phyloP scores from a whole-genome alignment of 2,329 filamentous ascomycete genomes.

The Davidsoniella neocaledoniae region DNA sequence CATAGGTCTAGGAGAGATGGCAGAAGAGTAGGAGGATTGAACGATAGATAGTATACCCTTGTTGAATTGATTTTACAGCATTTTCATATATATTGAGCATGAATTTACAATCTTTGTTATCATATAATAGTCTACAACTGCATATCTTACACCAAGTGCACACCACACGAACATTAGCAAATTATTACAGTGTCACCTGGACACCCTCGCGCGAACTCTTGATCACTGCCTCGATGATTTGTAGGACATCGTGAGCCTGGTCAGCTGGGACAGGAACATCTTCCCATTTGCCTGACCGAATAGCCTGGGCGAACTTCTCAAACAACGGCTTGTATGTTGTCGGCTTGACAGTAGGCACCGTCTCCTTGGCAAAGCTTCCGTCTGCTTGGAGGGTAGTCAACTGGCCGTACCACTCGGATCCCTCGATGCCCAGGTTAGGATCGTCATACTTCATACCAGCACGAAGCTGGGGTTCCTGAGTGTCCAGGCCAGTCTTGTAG shows the following conservation, averaged over 20 bases:
- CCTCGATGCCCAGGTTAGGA: conserved; percentile 46
- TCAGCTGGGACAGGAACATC: conserved; percentile 34
- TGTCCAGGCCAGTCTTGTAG: conserved; percentile 53
- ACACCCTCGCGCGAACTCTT: conserved; percentile 33
- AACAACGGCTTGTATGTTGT: conserved; percentile 57
- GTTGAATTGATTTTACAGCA: not conserved
- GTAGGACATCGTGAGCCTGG: conserved; percentile 36
- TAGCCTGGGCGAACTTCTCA: conserved; percentile 29
- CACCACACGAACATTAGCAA: too few relatives aligned
- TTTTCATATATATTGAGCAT: too few relatives aligned
- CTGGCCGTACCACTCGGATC: conserved; percentile 36
- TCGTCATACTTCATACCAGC: conserved; percentile 45
- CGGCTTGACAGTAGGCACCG: conserved; percentile 42
- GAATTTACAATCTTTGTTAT: not conserved
- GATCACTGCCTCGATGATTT: conserved; percentile 33
- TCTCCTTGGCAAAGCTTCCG: conserved; percentile 31
- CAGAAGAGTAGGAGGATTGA: not conserved
- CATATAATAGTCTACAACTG: not conserved
- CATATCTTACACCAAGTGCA: too few relatives aligned
- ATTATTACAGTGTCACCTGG: conserved; percentile 21
- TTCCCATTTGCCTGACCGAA: conserved; percentile 30
- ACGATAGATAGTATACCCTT: conserved; percentile 9
- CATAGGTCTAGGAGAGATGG: not conserved
- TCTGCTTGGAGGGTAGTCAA: conserved; percentile 38
- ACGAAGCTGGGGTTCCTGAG: conserved; percentile 59